A percentile compares a stretch with the other conserved stretches of the same genome.
phyloP scores from a whole-genome alignment of 2,329 filamentous ascomycete genomes.

The Alternaria sp. region DNA sequence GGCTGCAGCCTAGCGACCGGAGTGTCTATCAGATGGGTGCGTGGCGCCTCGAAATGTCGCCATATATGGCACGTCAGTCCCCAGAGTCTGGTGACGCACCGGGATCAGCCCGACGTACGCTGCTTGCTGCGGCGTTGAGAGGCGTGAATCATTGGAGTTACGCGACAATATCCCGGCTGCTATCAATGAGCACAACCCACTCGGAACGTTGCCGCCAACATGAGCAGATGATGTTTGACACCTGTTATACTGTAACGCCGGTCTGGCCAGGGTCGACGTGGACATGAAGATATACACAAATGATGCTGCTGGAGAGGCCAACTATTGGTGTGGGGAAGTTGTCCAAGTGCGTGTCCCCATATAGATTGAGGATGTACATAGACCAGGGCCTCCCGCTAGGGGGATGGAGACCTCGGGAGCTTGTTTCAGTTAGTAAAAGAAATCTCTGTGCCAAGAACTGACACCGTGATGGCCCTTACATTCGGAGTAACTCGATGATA shows the following conservation, averaged over 20 bases:
- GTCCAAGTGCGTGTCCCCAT: constrained; percentile 8
- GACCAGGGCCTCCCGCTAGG: constrained; percentile 19
- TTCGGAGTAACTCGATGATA: constrained; percentile 2
- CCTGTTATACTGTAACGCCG: not conserved
- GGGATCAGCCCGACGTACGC: constrained; percentile 29
- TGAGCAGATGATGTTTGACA: not conserved
- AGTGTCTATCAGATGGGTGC: constrained; percentile 28
- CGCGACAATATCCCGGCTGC: constrained; percentile 29
- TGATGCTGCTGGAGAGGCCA: not conserved
- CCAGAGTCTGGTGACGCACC: constrained; percentile 39
- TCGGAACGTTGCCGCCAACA: not conserved
- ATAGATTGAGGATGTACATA: constrained; percentile 1
- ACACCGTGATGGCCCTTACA: constrained; percentile 20
- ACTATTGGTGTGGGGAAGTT: constrained; percentile 11
- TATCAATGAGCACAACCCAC: constrained; percentile 4
- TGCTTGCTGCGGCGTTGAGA: constrained; percentile 15
- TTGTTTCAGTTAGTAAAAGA: constrained; percentile 34
- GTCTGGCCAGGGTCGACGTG: not conserved
- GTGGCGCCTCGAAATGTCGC: constrained; percentile 35
- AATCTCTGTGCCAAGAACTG: constrained; percentile 28
- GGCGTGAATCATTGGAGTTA: constrained; percentile 31
- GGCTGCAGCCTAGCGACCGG: constrained; percentile 28
- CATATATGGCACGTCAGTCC: constrained; percentile 30
- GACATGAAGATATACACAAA: constrained; percentile 6
- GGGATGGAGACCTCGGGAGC: constrained; percentile 17